These are phyloP conservation scores for Cladosporium sphaerospermum DNA, from an alignment of 2,329 filamentous ascomycete species.

Conservation along the genomic window DNA sequence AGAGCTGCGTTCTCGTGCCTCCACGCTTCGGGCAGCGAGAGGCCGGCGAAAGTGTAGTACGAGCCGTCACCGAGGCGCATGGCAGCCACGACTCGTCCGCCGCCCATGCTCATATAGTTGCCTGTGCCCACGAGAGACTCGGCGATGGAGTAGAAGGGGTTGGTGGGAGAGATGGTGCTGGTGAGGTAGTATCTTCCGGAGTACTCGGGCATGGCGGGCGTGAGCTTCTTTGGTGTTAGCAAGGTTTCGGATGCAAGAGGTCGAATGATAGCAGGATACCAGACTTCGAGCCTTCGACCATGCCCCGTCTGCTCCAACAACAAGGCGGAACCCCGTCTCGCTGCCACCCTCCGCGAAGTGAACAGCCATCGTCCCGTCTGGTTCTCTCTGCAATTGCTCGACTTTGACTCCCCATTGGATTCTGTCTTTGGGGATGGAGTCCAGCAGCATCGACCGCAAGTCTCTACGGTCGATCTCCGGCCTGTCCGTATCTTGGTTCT, in stretches of 20 bases:
- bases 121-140: conserved; percentile 25
- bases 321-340: conserved; percentile 36
- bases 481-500: conserved; percentile 24
- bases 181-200: conserved; percentile 30
- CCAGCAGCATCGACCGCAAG: conserved; percentile 33
- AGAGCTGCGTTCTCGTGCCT: conserved; percentile 10
- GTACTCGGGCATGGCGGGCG: conserved; percentile 30
- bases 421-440: conserved; percentile 28
- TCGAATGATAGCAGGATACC: conserved; percentile 18
- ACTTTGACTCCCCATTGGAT: conserved; percentile 32
- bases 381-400: conserved; percentile 16
- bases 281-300: conserved; percentile 36
- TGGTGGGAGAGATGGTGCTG: conserved; percentile 22
- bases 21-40: conserved; percentile 18
- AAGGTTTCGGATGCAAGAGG: neutral
- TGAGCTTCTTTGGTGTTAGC: conserved; percentile 22
- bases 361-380: conserved; percentile 19
- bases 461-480: conserved; percentile 39
- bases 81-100: conserved; percentile 17
- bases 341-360: conserved; percentile 27
- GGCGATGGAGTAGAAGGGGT: conserved; percentile 25
- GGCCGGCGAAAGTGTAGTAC: conserved; percentile 18
- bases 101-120: conserved; percentile 20
- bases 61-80: conserved; percentile 19
- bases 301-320: conserved; percentile 45